phyloP scores from a whole-genome alignment of 208 protist genomes.

The Trypanosoma vivax region DNA sequence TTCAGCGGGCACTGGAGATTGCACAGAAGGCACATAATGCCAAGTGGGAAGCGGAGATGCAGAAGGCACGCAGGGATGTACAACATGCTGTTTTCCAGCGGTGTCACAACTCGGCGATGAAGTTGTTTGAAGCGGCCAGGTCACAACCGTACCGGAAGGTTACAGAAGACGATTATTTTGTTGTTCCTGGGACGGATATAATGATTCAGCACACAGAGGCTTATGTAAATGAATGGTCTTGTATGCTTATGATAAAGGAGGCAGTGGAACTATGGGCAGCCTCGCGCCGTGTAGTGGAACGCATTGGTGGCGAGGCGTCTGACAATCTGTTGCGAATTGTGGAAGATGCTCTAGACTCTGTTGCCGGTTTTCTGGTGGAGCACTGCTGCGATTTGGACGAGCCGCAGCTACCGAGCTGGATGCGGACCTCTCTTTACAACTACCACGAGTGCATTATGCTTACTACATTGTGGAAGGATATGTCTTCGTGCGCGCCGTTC shows the following conservation, averaged over 20 bases:
- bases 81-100: conserved; percentile 80
- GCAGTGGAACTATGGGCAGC: conserved; percentile 77
- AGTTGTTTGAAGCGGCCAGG: conserved; percentile 63
- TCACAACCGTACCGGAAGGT: conserved; percentile 22
- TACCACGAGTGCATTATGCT: conserved; percentile 85
- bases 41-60: conserved; percentile 76
- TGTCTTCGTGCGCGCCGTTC: conserved; percentile 49
- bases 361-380: conserved; percentile 58
- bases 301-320: conserved; percentile 42
- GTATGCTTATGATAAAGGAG: conserved; percentile 79
- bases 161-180: conserved; percentile 69
- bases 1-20: conserved; percentile 68
- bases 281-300: conserved; percentile 34
- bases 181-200: conserved; percentile 66
- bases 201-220: conserved; percentile 64
- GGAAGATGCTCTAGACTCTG: conserved; percentile 46
- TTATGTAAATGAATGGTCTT: conserved; percentile 80
- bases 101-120: conserved; percentile 74
- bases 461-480: conserved; percentile 69
- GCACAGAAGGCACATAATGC: conserved; percentile 82
- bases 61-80: conserved; percentile 61
- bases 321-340: conserved; percentile 38
- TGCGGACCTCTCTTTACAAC: conserved; percentile 58
- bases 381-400: conserved; percentile 53
- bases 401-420: conserved; percentile 37